A percentile compares a stretch with the other conserved stretches of the same genome.
Conservation (phyloP, 257 asterid species). For the Forsythia viridissima region DNA sequence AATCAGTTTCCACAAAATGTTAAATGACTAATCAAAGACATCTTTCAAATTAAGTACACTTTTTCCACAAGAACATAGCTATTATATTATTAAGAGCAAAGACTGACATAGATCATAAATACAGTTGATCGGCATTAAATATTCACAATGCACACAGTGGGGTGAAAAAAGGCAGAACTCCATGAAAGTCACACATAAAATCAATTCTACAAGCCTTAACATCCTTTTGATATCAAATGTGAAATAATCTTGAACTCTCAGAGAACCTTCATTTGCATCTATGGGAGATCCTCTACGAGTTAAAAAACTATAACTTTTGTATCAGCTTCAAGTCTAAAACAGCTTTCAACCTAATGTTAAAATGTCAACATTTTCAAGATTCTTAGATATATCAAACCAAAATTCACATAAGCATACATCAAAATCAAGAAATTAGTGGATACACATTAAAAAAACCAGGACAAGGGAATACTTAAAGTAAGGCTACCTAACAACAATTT, state of each 20-base stretch:
- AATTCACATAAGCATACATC: neutral
- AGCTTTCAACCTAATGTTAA: too few relatives aligned
- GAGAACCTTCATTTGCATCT: neutral
- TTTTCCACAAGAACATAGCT: neutral
- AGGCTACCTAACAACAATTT: neutral
- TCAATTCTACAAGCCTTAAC: neutral
- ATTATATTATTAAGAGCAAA: conserved; percentile 7
- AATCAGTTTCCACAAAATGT: conserved; percentile 10
- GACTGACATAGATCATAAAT: neutral
- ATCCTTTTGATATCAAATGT: neutral
- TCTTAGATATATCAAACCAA: neutral
- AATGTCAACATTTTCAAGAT: neutral
- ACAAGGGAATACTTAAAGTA: neutral
- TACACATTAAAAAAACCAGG: neutral
- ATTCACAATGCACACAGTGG: neutral
- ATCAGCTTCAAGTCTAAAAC: neutral
- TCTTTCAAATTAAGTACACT: conserved; percentile 1
- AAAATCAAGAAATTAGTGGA: neutral
- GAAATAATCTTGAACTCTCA: neutral
- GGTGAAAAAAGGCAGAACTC: neutral
- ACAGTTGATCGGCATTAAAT: neutral
- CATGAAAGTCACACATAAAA: neutral
- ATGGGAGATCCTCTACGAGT: neutral
- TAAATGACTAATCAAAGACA: conserved; percentile 10
- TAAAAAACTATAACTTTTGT: neutral